A percentile compares a stretch with the other conserved stretches of the same genome.
Conservation (phyloP, 2,329 filamentous ascomycete species). For the Periconia sp. region DNA sequence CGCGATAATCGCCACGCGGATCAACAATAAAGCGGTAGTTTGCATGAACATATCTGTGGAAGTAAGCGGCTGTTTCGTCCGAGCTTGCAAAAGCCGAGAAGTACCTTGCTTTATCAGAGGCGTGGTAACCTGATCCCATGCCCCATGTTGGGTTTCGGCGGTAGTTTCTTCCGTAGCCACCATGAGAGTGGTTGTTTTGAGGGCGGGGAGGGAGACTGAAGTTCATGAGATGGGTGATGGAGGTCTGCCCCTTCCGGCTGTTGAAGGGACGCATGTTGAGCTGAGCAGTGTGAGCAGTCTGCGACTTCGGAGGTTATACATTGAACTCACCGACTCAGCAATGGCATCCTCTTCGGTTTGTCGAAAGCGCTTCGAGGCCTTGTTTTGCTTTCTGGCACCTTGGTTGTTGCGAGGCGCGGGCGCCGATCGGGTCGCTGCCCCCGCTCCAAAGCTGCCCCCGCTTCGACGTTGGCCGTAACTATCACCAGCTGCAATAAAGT, state of each 20-base stretch:
- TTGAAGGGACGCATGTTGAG: conserved; percentile 65
- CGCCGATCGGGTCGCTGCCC: conserved; percentile 39
- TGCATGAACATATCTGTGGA: conserved; percentile 76
- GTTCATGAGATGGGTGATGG: conserved; percentile 95
- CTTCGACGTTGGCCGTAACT: conserved; percentile 48
- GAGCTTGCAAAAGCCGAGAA: conserved; percentile 1
- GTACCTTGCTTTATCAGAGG: conserved; percentile 84
- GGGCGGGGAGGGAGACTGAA: conserved; percentile 79
- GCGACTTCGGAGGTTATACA: neutral
- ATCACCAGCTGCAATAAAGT: conserved; percentile 47
- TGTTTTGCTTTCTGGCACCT: conserved; percentile 77
- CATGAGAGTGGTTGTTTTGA: conserved; percentile 56
- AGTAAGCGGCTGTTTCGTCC: neutral
- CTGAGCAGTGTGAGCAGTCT: conserved; percentile 39
- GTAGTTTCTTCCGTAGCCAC: conserved; percentile 53
- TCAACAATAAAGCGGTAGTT: conserved; percentile 97
- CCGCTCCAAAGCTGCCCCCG: conserved; percentile 44
- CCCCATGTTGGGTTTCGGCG: conserved; percentile 80
- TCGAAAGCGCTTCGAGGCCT: conserved; percentile 73
- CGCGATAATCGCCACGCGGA: conserved; percentile 75
- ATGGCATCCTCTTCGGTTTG: conserved; percentile 83
- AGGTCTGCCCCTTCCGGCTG: conserved; percentile 87
- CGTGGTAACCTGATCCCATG: conserved; percentile 84
- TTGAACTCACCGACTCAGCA: conserved; percentile 70
- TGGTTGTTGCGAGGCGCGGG: conserved; percentile 73